Evolutionary conservation across 345 rosid species (phyloP), one percentile per base, ranked within the genome.

Genomic region (Salix exigua): DNA sequence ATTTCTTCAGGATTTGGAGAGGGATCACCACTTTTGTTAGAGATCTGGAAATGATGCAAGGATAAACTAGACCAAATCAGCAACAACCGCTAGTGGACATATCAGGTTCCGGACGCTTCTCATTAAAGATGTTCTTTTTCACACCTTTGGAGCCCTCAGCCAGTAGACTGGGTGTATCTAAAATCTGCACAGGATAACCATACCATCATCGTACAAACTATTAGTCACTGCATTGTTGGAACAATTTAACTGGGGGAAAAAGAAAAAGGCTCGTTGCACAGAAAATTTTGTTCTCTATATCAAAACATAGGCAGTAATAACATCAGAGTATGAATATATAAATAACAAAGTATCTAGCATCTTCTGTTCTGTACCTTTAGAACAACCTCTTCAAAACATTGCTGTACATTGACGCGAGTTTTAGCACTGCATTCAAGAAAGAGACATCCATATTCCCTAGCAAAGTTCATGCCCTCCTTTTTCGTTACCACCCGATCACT

Each of bases 321-420:
- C 63, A 26, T 68, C 17, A 51, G 26, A 73, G 51, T 42, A 17
- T 1, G 5, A 21, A 19, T 26, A 31, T 10, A 67, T 7, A 26
- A 64, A 23, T 55, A 63, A 30, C 16, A 21, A 9, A 33, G 23
- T 25, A 21, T 46, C 6, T 19, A 42, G 42, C 60, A 23, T 35
- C 40, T 70, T 60, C 26, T 25, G 37, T 66, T 60, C n/a, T 58
- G 48, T 78, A 90, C 99, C 99, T 93, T 93, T 53, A 91, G 80
- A 84, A 91, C 99, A 78, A 96, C 97, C 88, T 96, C 99, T 83
- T 96, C 98, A n/a, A 90, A 96, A 82, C 97, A 92, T 67, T 91
- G 97, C 75, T 96, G 91, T 35, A 96, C 99, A 72, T 96, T 96
- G 38, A 87, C 88, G 5, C 91, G 88, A 37, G 99, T 92, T 85